Base-by-base conservation (phyloP, 2,329 filamentous ascomycete species). In the Sclerotinia glacialis region DNA sequence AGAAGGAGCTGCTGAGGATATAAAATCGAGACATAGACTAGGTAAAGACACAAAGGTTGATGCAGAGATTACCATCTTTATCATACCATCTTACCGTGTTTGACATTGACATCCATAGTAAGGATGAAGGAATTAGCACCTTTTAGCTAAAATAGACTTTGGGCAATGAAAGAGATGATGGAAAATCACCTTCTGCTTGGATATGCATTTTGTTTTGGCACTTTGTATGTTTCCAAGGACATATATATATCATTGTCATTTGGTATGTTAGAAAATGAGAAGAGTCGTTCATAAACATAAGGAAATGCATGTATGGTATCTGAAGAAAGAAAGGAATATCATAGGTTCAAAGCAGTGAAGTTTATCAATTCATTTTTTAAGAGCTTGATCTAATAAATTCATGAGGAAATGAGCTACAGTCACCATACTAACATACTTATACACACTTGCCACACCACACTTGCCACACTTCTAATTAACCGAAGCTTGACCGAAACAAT, bases 31-130 rank as follows among this genome's bases (percentile, higher is more conserved):
- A 58, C 50, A 49, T 49, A 23, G 28, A 49, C 16, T 26, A 34
- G 34, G 37, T 28, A 64, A 64, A 64, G 42, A 64, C 52, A 58
- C 50, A 58, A 64, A 64, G 42, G 52, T 14, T 44, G 28, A 58
- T 56, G 14, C 23, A 42, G 16, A 16, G 34, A 9, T 28, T 23
- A 8, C 26, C 16, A 56, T 56, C 42, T 64, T 64, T 28, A 58
- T 64, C 9, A 18, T 21, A 26, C 28, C n/a, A 58, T 40, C n/a
- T 56, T 64, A 34, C 49, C 34, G 18, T 54, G 60, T 63, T 61
- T 61, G 58, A 49, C n/a, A 49, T 2, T 47, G 7, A 5, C 5
- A 9, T 61, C 31, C n/a, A 37, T 37, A 26, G 4, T 60, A 16
- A 60, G 16, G n/a, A 11, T 60, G 21, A 60, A 60, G 44, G 58